Evolutionary conservation across 2,329 filamentous ascomycete genomes (phyloP), one percentile per base, ranked within the genome.

Genomic region (Epichloe typhina): DNA sequence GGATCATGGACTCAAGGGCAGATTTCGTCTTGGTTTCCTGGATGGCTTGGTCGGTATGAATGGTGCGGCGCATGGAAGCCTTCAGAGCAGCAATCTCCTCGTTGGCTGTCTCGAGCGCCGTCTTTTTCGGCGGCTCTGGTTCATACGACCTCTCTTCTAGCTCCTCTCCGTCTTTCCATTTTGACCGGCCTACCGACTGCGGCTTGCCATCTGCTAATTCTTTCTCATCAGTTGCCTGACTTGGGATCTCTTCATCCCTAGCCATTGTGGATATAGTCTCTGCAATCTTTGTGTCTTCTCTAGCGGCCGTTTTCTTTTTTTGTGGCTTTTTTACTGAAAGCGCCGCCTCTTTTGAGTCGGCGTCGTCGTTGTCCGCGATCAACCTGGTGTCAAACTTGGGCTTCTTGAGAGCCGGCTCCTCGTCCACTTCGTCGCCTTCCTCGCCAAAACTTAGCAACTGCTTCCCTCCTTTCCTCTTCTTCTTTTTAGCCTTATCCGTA

Each of bases 41-140:
- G 31, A 74, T 72, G 1, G 73, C 69, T 17, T 56, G 71, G 38
- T 64, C 73, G 0, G 66, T 61, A 49, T 75, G 67, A 26, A 77
- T 68, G 21, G 75, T 84, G 36, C 86, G 77, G 62, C 82, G 84
- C 83, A 93, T 88, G 0, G 85, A 89, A 8, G 84, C 84, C 64
- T 90, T 91, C 4, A 93, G 70, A 1, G 83, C 83, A 4, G 84
- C 85, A 50, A 91, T 88, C 60, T 93, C 84, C 38, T 86, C 85
- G 57, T 90, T 90, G 3, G 85, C 86, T 56, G 73, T 73, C 55
- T 88, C 82, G 9, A 90, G 68, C 0, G 75, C 73, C 1, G 74
- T 73, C 59, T 76, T 77, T 60, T 60, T 64, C 38, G 60, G 59
- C n/a, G 54, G 54, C 39, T 65, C 61, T 8, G 61, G 59, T 48